These are phyloP conservation scores for Claviceps africana DNA, from an alignment of 2,329 filamentous ascomycete species.

Conservation along the genomic window DNA sequence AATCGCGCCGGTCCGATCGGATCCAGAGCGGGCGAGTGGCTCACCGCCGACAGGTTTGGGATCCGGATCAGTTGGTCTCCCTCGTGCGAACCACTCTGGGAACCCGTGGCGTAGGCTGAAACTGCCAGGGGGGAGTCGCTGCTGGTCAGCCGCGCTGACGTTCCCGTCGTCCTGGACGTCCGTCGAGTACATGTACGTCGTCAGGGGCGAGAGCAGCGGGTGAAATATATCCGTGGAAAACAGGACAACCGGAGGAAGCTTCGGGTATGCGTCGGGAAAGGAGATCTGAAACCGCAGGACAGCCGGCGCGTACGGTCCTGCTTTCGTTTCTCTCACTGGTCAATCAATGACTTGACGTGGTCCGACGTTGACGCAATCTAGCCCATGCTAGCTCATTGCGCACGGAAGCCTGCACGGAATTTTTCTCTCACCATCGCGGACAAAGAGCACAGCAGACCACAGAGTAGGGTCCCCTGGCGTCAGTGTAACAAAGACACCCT, in stretches of 20 bases:
- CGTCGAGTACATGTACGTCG: conserved; percentile 87
- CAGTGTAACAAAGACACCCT: conserved; percentile 76
- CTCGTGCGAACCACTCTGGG: conserved; percentile 70
- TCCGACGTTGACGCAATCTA: neutral
- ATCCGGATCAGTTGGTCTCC: conserved; percentile 25
- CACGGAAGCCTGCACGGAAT: neutral
- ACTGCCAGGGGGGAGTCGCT: conserved; percentile 71
- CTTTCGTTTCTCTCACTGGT: neutral
- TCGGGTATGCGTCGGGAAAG: conserved; percentile 70
- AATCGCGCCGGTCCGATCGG: conserved; percentile 10
- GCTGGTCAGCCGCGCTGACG: conserved; percentile 70
- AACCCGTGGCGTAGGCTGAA: conserved; percentile 89
- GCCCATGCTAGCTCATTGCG: neutral
- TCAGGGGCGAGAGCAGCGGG: conserved; percentile 78
- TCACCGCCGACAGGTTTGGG: conserved; percentile 30
- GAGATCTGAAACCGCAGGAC: conserved; percentile 82
- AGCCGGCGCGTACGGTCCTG: conserved; percentile 79
- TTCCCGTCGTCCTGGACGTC: conserved; percentile 61
- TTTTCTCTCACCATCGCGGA: conserved; percentile 55
- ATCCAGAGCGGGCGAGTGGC: conserved; percentile 15
- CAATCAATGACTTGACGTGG: neutral
- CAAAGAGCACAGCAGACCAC: conserved; percentile 87
- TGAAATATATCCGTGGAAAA: conserved; percentile 93
- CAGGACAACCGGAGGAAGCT: conserved; percentile 66
- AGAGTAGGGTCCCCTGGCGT: conserved; percentile 66